Evolutionary conservation across 164 flowering plant genomes (phyloP).

Genomic region (Vitis rotundifolia): DNA sequence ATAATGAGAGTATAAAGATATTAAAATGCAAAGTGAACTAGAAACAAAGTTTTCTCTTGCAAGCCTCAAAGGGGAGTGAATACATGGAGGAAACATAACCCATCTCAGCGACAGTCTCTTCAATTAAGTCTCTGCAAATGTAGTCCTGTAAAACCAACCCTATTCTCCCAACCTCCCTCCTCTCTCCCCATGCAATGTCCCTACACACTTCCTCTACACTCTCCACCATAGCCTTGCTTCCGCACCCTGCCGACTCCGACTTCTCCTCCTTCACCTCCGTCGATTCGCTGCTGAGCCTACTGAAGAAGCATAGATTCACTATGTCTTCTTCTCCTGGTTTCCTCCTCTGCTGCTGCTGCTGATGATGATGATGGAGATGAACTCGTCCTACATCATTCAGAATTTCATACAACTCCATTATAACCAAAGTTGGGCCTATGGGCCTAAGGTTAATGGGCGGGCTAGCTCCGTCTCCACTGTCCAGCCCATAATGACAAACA

Average conservation of each 20-base stretch:
- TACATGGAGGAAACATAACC: conserved; percentile 7
- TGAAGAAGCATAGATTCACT: conserved; percentile 17
- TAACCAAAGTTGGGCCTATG: no score
- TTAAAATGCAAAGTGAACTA: conserved; percentile 11
- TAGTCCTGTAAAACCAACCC: conserved; percentile 60
- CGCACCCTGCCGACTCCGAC: conserved; percentile 14
- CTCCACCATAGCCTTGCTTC: conserved; percentile 53
- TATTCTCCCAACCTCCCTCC: conserved; percentile 57
- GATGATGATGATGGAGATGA: neutral
- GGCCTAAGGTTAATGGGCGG: no score
- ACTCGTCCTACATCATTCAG: conserved; percentile 4
- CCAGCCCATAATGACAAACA: no score
- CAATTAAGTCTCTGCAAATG: conserved; percentile 59
- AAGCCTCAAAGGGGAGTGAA: conserved; percentile 42
- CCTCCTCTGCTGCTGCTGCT: conserved; percentile 17
- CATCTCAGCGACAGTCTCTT: conserved; percentile 55
- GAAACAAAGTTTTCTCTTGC: conserved; percentile 52
- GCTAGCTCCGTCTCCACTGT: no score
- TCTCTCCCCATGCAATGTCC: conserved; percentile 60
- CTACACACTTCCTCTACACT: conserved; percentile 60
- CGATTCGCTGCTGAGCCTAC: conserved; percentile 20
- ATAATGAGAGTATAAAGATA: neutral
- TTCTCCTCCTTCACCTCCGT: neutral
- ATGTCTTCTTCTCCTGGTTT: conserved; percentile 26
- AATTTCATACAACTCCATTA: no score